Base-by-base conservation (phyloP, 129 eudicot species). In the Flaveria ramosissima region DNA sequence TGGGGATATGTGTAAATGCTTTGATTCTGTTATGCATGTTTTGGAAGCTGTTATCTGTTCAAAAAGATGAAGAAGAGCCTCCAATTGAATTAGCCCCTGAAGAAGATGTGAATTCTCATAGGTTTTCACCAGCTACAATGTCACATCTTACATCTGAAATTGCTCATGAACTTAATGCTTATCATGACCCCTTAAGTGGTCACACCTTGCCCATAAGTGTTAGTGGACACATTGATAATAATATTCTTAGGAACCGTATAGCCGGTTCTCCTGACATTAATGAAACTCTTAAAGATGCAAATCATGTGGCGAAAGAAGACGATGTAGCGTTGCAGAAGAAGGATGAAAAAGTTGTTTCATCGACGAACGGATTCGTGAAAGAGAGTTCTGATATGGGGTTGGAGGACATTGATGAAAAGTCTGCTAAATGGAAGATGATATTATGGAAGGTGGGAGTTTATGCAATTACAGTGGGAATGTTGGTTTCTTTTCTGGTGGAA, bases 111-210 rank as follows among this genome's bases (percentile, higher is more conserved):
- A 52, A 46, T 46, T 86, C 86, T 9, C 98, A 93, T 77, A 77
- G 94, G 6, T 93, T 93, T 83, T 90, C 98, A 20, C 98, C 98
- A 0, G 98, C 98, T 53, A 88, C 92, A 43, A 73, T 92, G 98
- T 88, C 98, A 6, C 98, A 92, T 85, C 70, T 60, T 7, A 70
- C 82, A 10, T 87, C 96, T 30, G 42, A 75, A 23, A 83, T 72
- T 39, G 27, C 72, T 51, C 43, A n/a, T 41, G 53, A 70, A 36
- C 7, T 36, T 36, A 36, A 36, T 36, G 41, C 41, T 61, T 26
- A 53, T 66, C 47, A 81, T 68, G 95, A 91, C 19, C 62, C 71
- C n/a, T 9, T 42, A 36, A 86, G 64, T 71, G 9, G 73, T 61
- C 84, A 30, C 3, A 36, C 78, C 82, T 75, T 87, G 26, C 88